A percentile compares a stretch with the other conserved stretches of the same genome.
phyloP scores from a whole-genome alignment of 2,329 filamentous ascomycete species.

The Ilyonectria sp. region DNA sequence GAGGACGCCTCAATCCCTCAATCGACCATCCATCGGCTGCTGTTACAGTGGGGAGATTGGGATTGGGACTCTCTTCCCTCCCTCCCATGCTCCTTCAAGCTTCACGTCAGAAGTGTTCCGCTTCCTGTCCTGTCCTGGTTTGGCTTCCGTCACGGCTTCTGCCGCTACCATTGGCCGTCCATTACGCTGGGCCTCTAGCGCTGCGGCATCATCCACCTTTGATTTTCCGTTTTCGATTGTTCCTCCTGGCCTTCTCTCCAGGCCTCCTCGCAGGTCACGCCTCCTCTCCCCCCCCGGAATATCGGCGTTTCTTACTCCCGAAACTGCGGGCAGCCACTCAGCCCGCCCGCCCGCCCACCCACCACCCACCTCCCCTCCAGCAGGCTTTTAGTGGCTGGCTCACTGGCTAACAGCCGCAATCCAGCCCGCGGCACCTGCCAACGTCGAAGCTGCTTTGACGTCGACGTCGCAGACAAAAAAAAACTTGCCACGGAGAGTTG shows the following conservation, averaged over 20 bases:
- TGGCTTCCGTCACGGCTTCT: background rate
- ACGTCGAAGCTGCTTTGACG: constrained; percentile 45
- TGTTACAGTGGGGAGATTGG: background rate
- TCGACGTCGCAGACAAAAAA: constrained; percentile 42
- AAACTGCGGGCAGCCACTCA: constrained; percentile 11
- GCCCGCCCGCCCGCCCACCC: constrained; percentile 29
- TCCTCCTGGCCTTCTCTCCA: too few species aligned
- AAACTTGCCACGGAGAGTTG: constrained; percentile 25
- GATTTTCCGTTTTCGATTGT: constrained; percentile 12
- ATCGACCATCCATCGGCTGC: background rate
- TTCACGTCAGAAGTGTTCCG: constrained; percentile 9
- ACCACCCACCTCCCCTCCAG: constrained; percentile 9
- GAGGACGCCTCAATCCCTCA: too few species aligned
- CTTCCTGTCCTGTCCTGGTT: background rate
- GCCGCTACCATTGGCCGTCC: constrained; percentile 32
- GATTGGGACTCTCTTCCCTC: background rate
- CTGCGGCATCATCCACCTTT: constrained; percentile 6
- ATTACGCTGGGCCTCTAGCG: constrained; percentile 2
- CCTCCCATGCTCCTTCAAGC: constrained; percentile 3
- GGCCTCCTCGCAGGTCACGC: background rate
- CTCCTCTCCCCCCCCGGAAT: constrained; percentile 25
- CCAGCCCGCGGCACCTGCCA: constrained; percentile 31
- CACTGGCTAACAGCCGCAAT: constrained; percentile 40
- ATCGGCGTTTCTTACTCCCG: constrained; percentile 44
- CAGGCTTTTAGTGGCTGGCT: constrained; percentile 43